Evolutionary conservation across 768 basidiomycete genomes (phyloP).

Genomic region (Phallus indusiatus): DNA sequence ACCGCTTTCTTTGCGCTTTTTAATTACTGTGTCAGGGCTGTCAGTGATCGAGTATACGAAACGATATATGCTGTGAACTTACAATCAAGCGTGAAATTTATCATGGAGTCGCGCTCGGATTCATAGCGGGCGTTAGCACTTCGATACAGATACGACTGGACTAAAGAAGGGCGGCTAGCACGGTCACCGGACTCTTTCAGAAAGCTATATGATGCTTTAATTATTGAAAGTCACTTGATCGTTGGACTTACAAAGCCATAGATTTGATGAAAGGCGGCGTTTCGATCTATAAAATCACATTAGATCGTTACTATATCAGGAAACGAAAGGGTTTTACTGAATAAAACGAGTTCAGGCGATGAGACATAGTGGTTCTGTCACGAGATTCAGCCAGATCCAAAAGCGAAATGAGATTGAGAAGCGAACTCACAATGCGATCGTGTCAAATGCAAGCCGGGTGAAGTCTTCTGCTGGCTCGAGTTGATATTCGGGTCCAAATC

Average conservation of each 20-base stretch:
- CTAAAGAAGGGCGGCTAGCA: slow-evolving; percentile 25
- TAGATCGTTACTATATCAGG: not conserved
- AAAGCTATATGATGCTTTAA: slow-evolving; percentile 22
- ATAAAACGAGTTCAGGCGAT: slow-evolving; percentile 39
- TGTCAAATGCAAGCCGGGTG: slow-evolving; percentile 39
- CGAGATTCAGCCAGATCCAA: not conserved
- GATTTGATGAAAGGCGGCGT: slow-evolving; percentile 31
- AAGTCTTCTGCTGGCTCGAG: slow-evolving; percentile 39
- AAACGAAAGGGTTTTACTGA: slow-evolving; percentile 16
- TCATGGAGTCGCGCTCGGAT: slow-evolving; percentile 32
- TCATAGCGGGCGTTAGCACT: slow-evolving; percentile 30
- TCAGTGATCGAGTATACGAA: not conserved
- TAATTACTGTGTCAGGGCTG: slow-evolving; percentile 18
- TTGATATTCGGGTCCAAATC: slow-evolving; percentile 32
- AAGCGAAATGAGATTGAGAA: slow-evolving; percentile 27
- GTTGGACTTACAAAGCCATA: slow-evolving; percentile 20
- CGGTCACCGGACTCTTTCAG: slow-evolving; percentile 30
- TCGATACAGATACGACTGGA: slow-evolving; percentile 25
- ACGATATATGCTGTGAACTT: slow-evolving; percentile 8
- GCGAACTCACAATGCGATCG: slow-evolving; percentile 29
- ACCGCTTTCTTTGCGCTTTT: slow-evolving; percentile 29
- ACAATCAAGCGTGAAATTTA: slow-evolving; percentile 32
- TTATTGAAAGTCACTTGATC: not conserved
- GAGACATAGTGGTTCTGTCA: not conserved
- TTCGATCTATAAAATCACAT: slow-evolving; percentile 17